These are phyloP conservation scores for Paecilomyces dactylethromorphus DNA, from an alignment of 2,329 filamentous ascomycete genomes.

Conservation along the genomic window DNA sequence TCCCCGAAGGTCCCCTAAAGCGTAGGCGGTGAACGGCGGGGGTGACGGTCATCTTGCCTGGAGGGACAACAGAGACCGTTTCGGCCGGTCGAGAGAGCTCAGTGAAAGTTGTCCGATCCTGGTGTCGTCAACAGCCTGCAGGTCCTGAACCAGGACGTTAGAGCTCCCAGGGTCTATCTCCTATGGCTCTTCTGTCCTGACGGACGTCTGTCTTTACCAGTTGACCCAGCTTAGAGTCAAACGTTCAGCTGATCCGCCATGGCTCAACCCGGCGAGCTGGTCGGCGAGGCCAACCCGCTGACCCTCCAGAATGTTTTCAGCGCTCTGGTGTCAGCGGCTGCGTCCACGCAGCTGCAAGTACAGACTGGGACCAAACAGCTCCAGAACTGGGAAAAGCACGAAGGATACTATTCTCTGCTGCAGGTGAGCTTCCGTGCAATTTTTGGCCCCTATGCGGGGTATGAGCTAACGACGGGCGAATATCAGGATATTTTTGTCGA, in stretches of 20 bases:
- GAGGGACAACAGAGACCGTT: not conserved
- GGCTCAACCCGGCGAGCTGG: constrained; percentile 69
- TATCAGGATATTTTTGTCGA: constrained; percentile 72
- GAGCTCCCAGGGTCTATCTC: not conserved
- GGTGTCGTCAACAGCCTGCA: not conserved
- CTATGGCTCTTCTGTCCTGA: not conserved
- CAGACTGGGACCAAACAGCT: constrained; percentile 63
- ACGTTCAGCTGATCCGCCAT: constrained; percentile 38
- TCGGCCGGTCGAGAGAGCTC: not conserved
- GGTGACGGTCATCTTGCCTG: not conserved
- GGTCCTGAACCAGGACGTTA: not conserved
- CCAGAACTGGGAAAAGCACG: constrained; percentile 61
- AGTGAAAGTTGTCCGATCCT: not conserved
- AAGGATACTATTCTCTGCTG: constrained; percentile 60
- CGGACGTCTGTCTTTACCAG: not conserved
- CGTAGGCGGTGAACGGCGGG: not conserved
- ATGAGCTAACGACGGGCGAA: not conserved
- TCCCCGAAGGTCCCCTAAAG: not conserved
- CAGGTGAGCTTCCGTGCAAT: constrained; percentile 46
- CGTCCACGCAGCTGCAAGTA: constrained; percentile 59
- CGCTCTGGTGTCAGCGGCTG: constrained; percentile 58
- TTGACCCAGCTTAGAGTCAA: not conserved
- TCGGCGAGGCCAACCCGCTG: constrained; percentile 72
- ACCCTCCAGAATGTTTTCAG: constrained; percentile 57
- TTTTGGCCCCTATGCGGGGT: not conserved